Percentiles rank a stretch among this genome's conserved stretches.
phyloP scores from a whole-genome alignment of 2,329 filamentous ascomycete genomes.

The Apiospora hydei region DNA sequence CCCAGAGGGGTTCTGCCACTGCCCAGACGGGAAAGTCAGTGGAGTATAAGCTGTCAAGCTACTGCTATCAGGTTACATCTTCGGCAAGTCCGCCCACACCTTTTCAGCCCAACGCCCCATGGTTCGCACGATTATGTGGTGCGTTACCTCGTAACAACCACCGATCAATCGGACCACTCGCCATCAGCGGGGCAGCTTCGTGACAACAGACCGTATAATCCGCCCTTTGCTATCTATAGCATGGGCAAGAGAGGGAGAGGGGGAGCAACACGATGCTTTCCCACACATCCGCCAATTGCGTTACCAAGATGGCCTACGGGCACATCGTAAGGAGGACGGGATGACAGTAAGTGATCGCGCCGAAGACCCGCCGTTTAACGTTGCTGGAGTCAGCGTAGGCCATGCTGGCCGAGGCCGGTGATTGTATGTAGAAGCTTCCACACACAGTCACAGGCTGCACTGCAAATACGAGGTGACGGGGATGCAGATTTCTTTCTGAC shows the following conservation, averaged over 20 bases:
- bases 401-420: conserved; percentile 1
- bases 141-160: conserved; percentile 23
- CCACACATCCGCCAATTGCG: neutral
- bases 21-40: conserved; percentile 6
- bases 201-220: neutral
- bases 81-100: conserved; percentile 23
- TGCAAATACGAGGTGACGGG: conserved; percentile 17
- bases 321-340: neutral
- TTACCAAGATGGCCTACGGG: neutral
- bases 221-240: neutral
- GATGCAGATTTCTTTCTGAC: conserved; percentile 14
- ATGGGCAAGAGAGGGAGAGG: neutral
- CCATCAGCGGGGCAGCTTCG: neutral
- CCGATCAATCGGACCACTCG: conserved; percentile 10
- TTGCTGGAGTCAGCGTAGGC: conserved; percentile 17
- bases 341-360: neutral
- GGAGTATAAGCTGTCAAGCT: conserved; percentile 20
- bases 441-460: conserved; percentile 4
- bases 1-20: neutral
- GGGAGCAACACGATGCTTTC: neutral
- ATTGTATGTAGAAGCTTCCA: conserved; percentile 2
- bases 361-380: conserved; percentile 14
- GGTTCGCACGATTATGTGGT: conserved; percentile 12
- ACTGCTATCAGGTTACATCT: conserved; percentile 19
- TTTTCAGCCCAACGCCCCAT: conserved; percentile 20